Conservation (phyloP, 1,139 yeast species). For the Pichiaceae sp. region DNA sequence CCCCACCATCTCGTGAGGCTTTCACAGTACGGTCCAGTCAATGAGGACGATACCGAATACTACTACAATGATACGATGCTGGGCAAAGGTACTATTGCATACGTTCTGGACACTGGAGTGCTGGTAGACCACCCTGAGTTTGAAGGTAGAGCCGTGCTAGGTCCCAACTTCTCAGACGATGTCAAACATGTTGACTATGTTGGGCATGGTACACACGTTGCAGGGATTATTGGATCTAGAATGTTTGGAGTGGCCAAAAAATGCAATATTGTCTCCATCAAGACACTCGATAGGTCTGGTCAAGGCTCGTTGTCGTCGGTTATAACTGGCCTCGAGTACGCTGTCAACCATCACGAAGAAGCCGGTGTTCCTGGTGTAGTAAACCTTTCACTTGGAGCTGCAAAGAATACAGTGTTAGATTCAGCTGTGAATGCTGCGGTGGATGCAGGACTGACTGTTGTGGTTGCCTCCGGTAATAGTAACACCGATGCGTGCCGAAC, state of each 20-base stretch:
- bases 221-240: conserved; percentile 76
- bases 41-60: conserved; percentile 25
- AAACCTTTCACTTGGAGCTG: conserved; percentile 75
- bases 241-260: conserved; percentile 77
- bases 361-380: conserved; percentile 47
- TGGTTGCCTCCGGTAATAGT: conserved; percentile 88
- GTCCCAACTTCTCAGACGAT: conserved; percentile 39
- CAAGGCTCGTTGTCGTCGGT: conserved; percentile 63
- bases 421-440: conserved; percentile 66
- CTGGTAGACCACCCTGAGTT: conserved; percentile 40
- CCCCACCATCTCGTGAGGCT: conserved; percentile 23
- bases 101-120: conserved; percentile 71
- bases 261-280: conserved; percentile 56
- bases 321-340: conserved; percentile 63
- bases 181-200: conserved; percentile 31
- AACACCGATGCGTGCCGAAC: conserved; percentile 68
- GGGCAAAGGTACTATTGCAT: conserved; percentile 56
- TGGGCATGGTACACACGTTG: conserved; percentile 80
- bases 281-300: conserved; percentile 58
- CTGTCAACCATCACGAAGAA: conserved; percentile 41
- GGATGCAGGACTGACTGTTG: conserved; percentile 63
- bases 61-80: conserved; percentile 33
- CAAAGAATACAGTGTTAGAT: conserved; percentile 56
- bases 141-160: conserved; percentile 39
- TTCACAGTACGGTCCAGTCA: conserved; percentile 20